Conservation (phyloP, 2,329 filamentous ascomycete genomes). For the Colletotrichum destructivum region DNA sequence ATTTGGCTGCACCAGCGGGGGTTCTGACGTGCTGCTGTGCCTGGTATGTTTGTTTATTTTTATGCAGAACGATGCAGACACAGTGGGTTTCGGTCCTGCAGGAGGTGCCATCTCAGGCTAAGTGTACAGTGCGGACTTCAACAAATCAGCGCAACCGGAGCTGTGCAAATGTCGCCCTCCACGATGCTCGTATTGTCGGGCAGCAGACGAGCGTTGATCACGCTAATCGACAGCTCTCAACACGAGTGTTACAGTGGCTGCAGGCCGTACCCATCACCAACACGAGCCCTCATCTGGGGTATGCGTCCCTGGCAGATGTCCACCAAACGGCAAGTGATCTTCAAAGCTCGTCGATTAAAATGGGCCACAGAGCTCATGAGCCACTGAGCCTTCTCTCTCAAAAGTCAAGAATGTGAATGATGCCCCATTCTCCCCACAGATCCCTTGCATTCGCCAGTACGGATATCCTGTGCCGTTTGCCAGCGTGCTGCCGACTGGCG, state of each 20-base stretch:
- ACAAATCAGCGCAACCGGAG: background rate
- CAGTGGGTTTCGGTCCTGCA: conserved; percentile 31
- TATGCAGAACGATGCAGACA: conserved; percentile 31
- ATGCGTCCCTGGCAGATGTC: conserved; percentile 28
- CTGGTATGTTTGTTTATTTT: conserved; percentile 25
- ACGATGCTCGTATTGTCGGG: conserved; percentile 22
- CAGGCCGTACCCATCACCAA: conserved; percentile 35
- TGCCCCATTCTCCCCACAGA: conserved; percentile 5
- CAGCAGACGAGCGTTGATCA: conserved; percentile 8
- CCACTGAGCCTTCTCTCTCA: conserved; percentile 7
- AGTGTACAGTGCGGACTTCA: background rate
- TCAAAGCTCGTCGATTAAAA: conserved; percentile 1
- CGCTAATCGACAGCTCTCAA: conserved; percentile 28
- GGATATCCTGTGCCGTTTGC: background rate
- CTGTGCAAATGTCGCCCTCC: background rate
- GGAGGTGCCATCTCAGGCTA: conserved; percentile 1
- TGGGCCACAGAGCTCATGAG: conserved; percentile 20
- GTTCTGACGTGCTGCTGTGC: conserved; percentile 33
- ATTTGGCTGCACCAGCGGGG: conserved; percentile 15
- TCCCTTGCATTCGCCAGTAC: conserved; percentile 11
- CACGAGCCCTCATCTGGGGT: conserved; percentile 40
- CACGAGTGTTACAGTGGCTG: conserved; percentile 34
- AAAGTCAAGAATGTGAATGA: conserved; percentile 24
- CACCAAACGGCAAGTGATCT: conserved; percentile 30
- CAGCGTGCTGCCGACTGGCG: background rate